Evolutionary conservation across 306 rosid species (phyloP).

Genomic region (Dryas drummondii): DNA sequence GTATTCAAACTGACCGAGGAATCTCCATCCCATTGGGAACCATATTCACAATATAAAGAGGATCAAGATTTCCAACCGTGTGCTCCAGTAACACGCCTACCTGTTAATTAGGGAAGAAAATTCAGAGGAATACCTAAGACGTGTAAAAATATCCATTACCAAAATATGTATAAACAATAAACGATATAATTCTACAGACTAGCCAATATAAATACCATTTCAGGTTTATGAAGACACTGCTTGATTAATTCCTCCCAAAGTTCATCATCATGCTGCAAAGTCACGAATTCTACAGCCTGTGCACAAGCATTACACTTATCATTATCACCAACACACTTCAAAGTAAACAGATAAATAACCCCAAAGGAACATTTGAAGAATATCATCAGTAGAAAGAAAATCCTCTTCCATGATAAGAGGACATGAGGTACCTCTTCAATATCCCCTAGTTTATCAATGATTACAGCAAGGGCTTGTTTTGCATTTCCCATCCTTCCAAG

Average conservation of each 20-base stretch:
- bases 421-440: slow-evolving; percentile 74
- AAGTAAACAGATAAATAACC: slow-evolving; percentile 7
- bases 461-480: slow-evolving; percentile 78
- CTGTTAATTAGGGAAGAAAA: slow-evolving; percentile 47
- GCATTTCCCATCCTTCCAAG: slow-evolving; percentile 98
- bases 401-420: slow-evolving; percentile 24
- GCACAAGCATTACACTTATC: slow-evolving; percentile 26
- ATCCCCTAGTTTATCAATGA: slow-evolving; percentile 83
- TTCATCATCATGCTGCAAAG: slow-evolving; percentile 61
- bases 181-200: neutral
- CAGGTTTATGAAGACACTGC: slow-evolving; percentile 65
- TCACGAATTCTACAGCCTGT: slow-evolving; percentile 79
- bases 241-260: slow-evolving; percentile 61
- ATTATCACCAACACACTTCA: slow-evolving; percentile 14
- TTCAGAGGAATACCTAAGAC: slow-evolving; percentile 8
- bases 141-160: neutral
- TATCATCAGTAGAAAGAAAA: slow-evolving; percentile 18
- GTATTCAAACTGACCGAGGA: slow-evolving; percentile 66
- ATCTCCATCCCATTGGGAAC: slow-evolving; percentile 95
- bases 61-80: slow-evolving; percentile 87
- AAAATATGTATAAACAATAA: neutral
- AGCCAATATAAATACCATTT: slow-evolving; percentile 41
- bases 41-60: slow-evolving; percentile 82
- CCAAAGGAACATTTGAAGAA: slow-evolving; percentile 15
- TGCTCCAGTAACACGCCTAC: slow-evolving; percentile 92